Base-by-base conservation (phyloP, 805 yeast species). In the Saturnispora ahearnii region DNA sequence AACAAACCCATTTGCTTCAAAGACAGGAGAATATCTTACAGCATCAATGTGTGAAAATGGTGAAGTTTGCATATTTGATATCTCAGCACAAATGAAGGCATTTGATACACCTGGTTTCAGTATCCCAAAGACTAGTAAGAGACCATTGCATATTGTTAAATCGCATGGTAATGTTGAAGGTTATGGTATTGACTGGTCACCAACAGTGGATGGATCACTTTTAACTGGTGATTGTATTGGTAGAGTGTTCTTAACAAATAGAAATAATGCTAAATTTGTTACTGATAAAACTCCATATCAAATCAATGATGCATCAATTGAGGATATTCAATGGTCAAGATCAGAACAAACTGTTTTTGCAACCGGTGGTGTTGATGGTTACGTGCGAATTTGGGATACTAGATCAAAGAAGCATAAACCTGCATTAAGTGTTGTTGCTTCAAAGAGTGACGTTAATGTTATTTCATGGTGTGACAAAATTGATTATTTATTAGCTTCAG, bases 161-260 rank as follows among this genome's bases (percentile, higher is more conserved):
- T 75, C 70, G 55, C 99, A 93, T 64, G 97, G 97, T 24, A 83
- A 84, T 57, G 95, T 87, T n/a, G 99, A 93, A 70, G 98, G 99
- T 33, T 93, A 88, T 62, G 99, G 96, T 13, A 66, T 93, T 42
- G 99, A 91, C 67, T 93, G 99, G 99, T 87, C 96, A 1, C 96
- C 97, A 41, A 70, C 84, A 55, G 77, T 81, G 53, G 78, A 87
- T 3, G 98, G 98, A 22, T 76, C 89, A 1, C 70, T 93, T 54
- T 73, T 93, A 51, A 78, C 95, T 3, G 99, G 99, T 59, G 99
- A 93, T 65, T 73, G 87, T 56, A 71, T 84, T 21, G 99, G 99
- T 46, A 74, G 91, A 61, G 78, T 91, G 38, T 85, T 77, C 66
- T 71, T 83, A 49, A 89, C 98, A 7, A 74, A 78, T 48, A 78